Conservation (phyloP, 345 rosid species). For the Syzygium grande region DNA sequence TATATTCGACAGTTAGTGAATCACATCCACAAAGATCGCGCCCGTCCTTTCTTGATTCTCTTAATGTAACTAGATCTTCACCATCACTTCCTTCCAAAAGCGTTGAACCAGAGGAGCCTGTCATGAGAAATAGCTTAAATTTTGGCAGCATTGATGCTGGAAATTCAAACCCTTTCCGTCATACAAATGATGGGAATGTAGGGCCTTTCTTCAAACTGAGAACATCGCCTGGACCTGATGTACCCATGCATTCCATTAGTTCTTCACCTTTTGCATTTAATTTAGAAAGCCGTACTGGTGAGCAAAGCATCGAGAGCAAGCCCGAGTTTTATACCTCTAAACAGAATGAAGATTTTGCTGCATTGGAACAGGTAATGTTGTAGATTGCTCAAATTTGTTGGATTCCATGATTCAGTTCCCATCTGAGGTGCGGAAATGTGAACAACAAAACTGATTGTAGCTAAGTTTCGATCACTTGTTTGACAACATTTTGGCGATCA, state of each 20-base stretch:
- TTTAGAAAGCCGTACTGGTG: constrained; percentile 13
- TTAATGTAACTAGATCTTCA: constrained; percentile 50
- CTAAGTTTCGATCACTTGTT: background rate
- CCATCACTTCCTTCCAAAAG: constrained; percentile 32
- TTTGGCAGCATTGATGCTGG: constrained; percentile 22
- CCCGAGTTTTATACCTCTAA: constrained; percentile 42
- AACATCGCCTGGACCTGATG: constrained; percentile 18
- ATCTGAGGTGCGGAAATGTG: background rate
- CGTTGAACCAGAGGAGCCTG: constrained; percentile 21
- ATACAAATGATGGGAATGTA: constrained; percentile 5
- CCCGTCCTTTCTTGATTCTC: constrained; percentile 88
- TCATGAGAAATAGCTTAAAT: constrained; percentile 21
- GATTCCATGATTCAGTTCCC: background rate
- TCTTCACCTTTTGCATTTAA: constrained; percentile 21
- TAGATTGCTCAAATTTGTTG: background rate
- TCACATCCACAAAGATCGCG: constrained; percentile 53
- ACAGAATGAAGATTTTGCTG: constrained; percentile 78
- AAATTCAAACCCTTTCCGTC: constrained; percentile 10
- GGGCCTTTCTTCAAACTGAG: constrained; percentile 22
- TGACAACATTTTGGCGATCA: background rate
- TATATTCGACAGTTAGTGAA: constrained; percentile 34
- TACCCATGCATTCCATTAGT: constrained; percentile 18
- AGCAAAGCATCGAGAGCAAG: constrained; percentile 17
- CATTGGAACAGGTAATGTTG: constrained; percentile 79
- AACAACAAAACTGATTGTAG: background rate